These are phyloP conservation scores for Bromus sterilis DNA, from an alignment of 176 grass and related monocot species.

Conservation along the genomic window DNA sequence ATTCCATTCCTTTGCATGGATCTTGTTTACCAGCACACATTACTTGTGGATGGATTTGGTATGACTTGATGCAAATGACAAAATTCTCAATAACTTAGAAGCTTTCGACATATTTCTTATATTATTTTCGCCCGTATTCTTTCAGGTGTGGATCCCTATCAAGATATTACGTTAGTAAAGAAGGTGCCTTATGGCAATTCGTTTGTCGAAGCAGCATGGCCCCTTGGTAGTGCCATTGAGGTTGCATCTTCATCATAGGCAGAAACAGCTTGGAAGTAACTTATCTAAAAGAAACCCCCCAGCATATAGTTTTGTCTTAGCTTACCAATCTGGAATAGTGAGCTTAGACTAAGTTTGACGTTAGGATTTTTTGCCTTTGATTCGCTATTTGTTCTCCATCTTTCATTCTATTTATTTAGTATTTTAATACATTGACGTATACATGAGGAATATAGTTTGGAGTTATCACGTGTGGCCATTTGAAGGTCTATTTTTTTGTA, in stretches of 20 bases:
- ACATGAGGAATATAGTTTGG: constrained; percentile 37
- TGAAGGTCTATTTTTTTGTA: constrained; percentile 18
- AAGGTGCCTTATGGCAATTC: constrained; percentile 66
- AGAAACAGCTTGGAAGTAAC: constrained; percentile 19
- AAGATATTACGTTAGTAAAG: constrained; percentile 96
- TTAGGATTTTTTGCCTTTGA: constrained; percentile 31
- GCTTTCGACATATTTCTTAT: not conserved
- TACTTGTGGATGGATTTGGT: constrained; percentile 98
- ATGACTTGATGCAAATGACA: constrained; percentile 21
- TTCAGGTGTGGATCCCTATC: constrained; percentile 72
- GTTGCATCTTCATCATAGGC: constrained; percentile 71
- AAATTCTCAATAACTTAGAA: not conserved
- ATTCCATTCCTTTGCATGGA: constrained; percentile 98
- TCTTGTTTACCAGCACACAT: constrained; percentile 95
- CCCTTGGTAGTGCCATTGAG: constrained; percentile 96
- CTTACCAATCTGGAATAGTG: constrained; percentile 29
- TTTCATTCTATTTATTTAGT: constrained; percentile 41
- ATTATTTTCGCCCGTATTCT: constrained; percentile 1
- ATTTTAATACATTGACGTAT: constrained; percentile 24
- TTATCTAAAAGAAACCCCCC: not conserved
- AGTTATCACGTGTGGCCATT: constrained; percentile 4
- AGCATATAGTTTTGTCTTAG: constrained; percentile 43
- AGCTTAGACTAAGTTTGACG: constrained; percentile 36
- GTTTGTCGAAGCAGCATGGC: constrained; percentile 90
- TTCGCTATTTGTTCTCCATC: constrained; percentile 36